Evolutionary conservation across 2,329 filamentous ascomycete species (phyloP), one percentile per base, ranked within the genome.

Genomic region (Microdochium bolleyi): DNA sequence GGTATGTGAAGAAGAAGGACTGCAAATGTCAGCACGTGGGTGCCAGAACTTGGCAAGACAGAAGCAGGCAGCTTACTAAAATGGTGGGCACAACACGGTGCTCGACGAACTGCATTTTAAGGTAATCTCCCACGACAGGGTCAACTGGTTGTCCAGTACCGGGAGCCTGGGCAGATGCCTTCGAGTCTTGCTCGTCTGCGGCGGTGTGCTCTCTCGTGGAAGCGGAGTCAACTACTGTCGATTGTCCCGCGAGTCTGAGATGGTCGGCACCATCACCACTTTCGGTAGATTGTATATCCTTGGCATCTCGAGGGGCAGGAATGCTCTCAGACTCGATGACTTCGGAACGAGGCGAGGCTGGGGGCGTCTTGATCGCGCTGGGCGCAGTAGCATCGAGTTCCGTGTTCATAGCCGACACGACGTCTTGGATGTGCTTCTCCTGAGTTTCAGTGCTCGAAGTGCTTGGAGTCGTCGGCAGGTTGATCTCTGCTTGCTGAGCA

Each of bases 1-100:
- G 92, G 64, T 97, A 99, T 55, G 87, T 84, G 75, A 99, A 99
- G 73, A 99, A 99, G 75, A 97, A 97, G 53, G 91, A 89, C 90
- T 95, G 58, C 11, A 54, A 27, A 30, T 24, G 46, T 56, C 57
- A 54, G 62, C 56, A 62, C 59, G 51, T 51, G 49, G 22, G n/a
- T 24, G 24, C 19, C n/a, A 9, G 34, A n/a, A 53, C 11, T 10
- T 9, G 21, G n/a, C 37, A 38, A 10, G 22, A 24, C 11, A 44
- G 44, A 38, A 10, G 34, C 14, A 41, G 37, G 7, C 34, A 9
- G 59, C 87, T 79, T 78, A 95, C 91, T 67, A 99, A 72, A 62
- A 99, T 97, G 2, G 91, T 96, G 25, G 94, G 94, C 51, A 99
- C 92, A 57, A 99, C 94, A 58, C 85, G 83, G 69, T 97, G 84